Evolutionary conservation across 768 basidiomycete species (phyloP), one percentile per base, ranked within the genome.

Genomic region (Trametes meyenii): DNA sequence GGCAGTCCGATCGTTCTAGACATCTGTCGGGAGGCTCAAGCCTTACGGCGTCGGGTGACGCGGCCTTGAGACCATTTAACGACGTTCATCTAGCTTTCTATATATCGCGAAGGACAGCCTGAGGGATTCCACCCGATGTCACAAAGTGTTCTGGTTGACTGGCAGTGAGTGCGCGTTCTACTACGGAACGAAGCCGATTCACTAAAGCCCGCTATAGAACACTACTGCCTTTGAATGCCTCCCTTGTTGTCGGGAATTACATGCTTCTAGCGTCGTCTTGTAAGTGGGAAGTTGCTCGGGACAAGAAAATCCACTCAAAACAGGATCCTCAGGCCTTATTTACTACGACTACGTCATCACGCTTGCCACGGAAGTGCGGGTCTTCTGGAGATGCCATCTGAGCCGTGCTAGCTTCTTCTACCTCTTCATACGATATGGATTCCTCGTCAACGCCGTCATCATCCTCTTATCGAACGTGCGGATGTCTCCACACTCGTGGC

Each of bases 281-380:
- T 46, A 23, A 7, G 45, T 23, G 6, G 14, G 12, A 8, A 21
- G 8, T 24, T 46, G 2, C 21, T 40, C 39, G 39, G 5, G 45
- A 8, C 45, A 5, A 13, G 6, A 24, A 10, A 33, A 33, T 33
- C 3, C 8, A 33, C 45, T 46, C 8, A 46, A 8, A 13, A 2
- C 45, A 21, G 12, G 11, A 19, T 10, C 13, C 10, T 14, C 13
- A 51, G 50, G 29, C 17, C 19, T 51, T 5, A 36, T 51, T n/a
- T 51, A 51, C 33, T 51, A 51, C 33, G 50, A 51, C 33, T 51
- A 51, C 19, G 8, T 51, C 13, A 17, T 51, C 33, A 51, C 50
- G 12, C n/a, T 51, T 6, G 33, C 50, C 8, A 51, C 50, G 2
- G 50, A 51, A 39, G 50, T 51, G 2, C 50, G 50, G 2, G 38